Evolutionary conservation across 208 protist species (phyloP).

Genomic region (Trypanosomatidae sp.): DNA sequence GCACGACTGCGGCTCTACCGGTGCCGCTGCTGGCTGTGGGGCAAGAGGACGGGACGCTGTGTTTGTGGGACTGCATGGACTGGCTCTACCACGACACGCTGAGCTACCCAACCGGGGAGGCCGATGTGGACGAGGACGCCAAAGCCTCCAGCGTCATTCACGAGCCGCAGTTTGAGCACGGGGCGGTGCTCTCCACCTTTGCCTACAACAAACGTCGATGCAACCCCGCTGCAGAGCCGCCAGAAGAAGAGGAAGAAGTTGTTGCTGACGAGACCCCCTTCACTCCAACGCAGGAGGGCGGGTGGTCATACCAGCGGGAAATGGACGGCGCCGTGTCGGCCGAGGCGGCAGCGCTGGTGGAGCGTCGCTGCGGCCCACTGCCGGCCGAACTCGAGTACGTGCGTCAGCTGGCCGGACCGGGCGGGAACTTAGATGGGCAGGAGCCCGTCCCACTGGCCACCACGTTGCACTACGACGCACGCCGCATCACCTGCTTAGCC

Average conservation of each 20-base stretch:
- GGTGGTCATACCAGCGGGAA: constrained; percentile 6
- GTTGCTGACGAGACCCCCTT: neutral
- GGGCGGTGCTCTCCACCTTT: constrained; percentile 32
- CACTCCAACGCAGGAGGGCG: neutral
- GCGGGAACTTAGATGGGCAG: no score
- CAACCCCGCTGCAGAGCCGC: neutral
- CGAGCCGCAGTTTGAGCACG: constrained; percentile 24
- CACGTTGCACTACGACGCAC: constrained; percentile 33
- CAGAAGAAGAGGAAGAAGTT: no score
- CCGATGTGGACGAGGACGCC: constrained; percentile 34
- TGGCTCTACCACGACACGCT: constrained; percentile 42
- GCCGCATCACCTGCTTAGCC: constrained; percentile 48
- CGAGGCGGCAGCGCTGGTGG: constrained; percentile 9
- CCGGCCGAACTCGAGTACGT: neutral
- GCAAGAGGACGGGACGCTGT: constrained; percentile 46
- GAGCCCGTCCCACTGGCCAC: no score
- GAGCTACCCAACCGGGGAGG: constrained; percentile 35
- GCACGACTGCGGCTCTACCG: constrained; percentile 14
- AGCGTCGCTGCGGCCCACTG: constrained; percentile 6
- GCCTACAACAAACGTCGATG: constrained; percentile 34
- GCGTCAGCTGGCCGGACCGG: neutral
- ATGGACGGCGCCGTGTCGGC: constrained; percentile 12
- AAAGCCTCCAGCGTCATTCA: constrained; percentile 1
- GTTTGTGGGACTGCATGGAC: constrained; percentile 25
- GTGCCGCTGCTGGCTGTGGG: constrained; percentile 34